Evolutionary conservation across 2,329 filamentous ascomycete genomes (phyloP), one percentile per base, ranked within the genome.

Genomic region (Sporothrix protearum): DNA sequence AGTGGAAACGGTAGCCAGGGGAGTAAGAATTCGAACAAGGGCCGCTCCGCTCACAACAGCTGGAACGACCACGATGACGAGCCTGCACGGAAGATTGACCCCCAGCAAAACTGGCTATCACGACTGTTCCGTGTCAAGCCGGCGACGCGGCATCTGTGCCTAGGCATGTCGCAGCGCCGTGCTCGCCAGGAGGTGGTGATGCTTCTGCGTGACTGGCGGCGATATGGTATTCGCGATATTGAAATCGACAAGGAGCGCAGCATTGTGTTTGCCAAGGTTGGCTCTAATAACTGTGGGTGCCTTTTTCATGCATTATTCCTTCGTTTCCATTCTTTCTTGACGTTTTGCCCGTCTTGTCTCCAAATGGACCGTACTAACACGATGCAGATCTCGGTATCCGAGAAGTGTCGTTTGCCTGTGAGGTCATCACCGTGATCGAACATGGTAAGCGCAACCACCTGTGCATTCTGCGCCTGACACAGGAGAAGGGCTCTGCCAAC

Each of bases 91-190:
- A 85, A 85, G 80, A 91, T 87, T 77, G 89, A 89, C 73, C 86
- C 88, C 39, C 90, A 89, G 78, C 90, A 93, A 77, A 97, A 91
- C 76, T 97, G 95, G 94, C 87, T 98, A 69, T 91, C 93, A 39
- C 91, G 93, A 19, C 88, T 98, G 61, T 93, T 98, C 82, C 89
- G 93, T 71, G 91, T 97, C 78, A 97, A 96, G 79, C 95, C 95
- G 1, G 92, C 91, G 0, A 90, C 85, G 19, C 88, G 88, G 74
- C 86, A 92, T 36, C 81, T 97, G 19, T 96, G 93, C 79, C 90
- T 97, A 79, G 86, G 85, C 3, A 85, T 93, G 30, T 88, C 91
- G 5, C 91, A 91, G 76, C 85, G 86, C n/a, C 87, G 89, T 73
- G 91, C 91, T 57, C 89, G 93, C 57, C 91, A 92, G 77, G 94